These are phyloP conservation scores for carrot (Daucus carota) DNA, from an alignment of 129 eudicot genomes.

Conservation along the genomic window DH1_v3.0 NC_030387.2:23836001-23836500, in stretches of 20 bases:
- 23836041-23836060: slow-evolving; percentile 78
- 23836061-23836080: slow-evolving; percentile 25
- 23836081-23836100: slow-evolving; percentile 49
- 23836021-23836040: slow-evolving; percentile 60
- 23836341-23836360: slow-evolving; percentile 13
- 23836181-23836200: background rate
- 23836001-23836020: slow-evolving; percentile 56
- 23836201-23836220: too few species aligned
- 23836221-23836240: background rate
- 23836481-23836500: slow-evolving; percentile 11
- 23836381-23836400: slow-evolving; percentile 15
- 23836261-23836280: slow-evolving; percentile 26
- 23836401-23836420: slow-evolving; percentile 9
- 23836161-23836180: slow-evolving; percentile 24
- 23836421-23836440: slow-evolving; percentile 9
- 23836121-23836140: slow-evolving; percentile 14
- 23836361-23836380: slow-evolving; percentile 9
- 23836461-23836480: slow-evolving; percentile 12
- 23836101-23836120: slow-evolving; percentile 55
- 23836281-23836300: background rate
- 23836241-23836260: background rate
- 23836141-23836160: slow-evolving; percentile 60
- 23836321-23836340: slow-evolving; percentile 28
- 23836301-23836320: slow-evolving; percentile 14
- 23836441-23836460: slow-evolving; percentile 14